Evolutionary conservation across 192 early-diverging fungal species (phyloP), one percentile per base, ranked within the genome.

Genomic region (Coemansia sp.): DNA sequence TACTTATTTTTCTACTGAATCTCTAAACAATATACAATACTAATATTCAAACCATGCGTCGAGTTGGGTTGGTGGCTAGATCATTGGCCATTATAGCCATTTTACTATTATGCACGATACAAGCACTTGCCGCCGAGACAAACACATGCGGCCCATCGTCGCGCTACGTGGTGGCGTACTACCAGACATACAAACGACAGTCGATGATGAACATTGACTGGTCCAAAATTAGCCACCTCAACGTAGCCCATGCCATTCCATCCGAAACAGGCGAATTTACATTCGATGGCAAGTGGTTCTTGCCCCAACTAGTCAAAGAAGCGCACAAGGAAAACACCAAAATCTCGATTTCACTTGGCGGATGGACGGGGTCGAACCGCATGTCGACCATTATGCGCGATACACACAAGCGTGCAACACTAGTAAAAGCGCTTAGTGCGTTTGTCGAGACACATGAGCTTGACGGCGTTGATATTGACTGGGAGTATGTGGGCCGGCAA

Each of bases 301-400:
- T 86, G 54, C 83, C 85, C 3, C 61, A 73, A 14, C 51, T 87
- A 10, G 71, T 86, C 37, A 59, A 59, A 16, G 62, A 69, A 1
- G 84, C 86, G 12, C 86, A 78, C 48, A 62, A 52, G 13, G 62
- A 55, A 16, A 56, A 73, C 7, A 83, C 77, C 68, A 87, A 86
- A 41, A 68, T 92, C 13, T 59, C 87, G 14, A 50, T 92, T 13
- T 81, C 85, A 7, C 78, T 90, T 22, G 90, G 90, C 56, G 90
- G 90, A 18, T 92, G 90, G 90, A 89, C 86, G 13, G 89, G 90
- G 16, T 89, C 88, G 2, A 83, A 88, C 66, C 73, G 74, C 13
- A 80, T 90, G 56, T 87, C 84, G 11, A 56, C 76, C 2, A 84
- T 90, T 61, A 82, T 82, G 52, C 71, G 78, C n/a, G 73, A 74